Evolutionary conservation across 768 basidiomycete genomes (phyloP).

Genomic region (Auricularia sp.): DNA sequence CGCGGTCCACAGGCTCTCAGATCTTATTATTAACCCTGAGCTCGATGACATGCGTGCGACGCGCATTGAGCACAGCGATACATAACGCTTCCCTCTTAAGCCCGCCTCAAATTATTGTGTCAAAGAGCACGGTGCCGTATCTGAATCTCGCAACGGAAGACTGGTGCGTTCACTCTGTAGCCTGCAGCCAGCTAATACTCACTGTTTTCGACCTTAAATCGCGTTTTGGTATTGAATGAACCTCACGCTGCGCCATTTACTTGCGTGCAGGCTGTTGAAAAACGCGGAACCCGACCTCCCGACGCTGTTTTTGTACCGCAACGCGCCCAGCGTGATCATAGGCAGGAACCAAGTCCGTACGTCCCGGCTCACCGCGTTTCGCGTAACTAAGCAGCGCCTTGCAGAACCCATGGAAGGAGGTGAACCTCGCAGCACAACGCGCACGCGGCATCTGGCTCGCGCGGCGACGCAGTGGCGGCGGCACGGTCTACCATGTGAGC

Average conservation of each 20-base stretch:
- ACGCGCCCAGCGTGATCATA: slow-evolving; percentile 82
- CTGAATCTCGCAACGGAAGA: slow-evolving; percentile 89
- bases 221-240: too few relatives aligned
- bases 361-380: not conserved
- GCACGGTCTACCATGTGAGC: slow-evolving; percentile 91
- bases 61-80: too few relatives aligned
- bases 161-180: slow-evolving; percentile 51
- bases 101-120: slow-evolving; percentile 29
- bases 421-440: slow-evolving; percentile 58
- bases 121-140: slow-evolving; percentile 69
- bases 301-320: slow-evolving; percentile 78
- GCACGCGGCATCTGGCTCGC: slow-evolving; percentile 59
- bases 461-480: slow-evolving; percentile 82
- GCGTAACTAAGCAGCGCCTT: not conserved
- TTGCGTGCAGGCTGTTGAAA: too few relatives aligned
- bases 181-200: slow-evolving; percentile 37
- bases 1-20: too few relatives aligned
- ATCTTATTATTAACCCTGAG: too few relatives aligned
- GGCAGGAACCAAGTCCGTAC: slow-evolving; percentile 65
- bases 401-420: slow-evolving; percentile 95
- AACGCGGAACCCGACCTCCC: slow-evolving; percentile 49
- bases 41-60: too few relatives aligned
- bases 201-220: too few relatives aligned
- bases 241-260: too few relatives aligned
- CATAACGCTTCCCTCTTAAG: too few relatives aligned